Evolutionary conservation across 257 asterid genomes (phyloP).

Genomic region (Solanum pinnatisectum): DNA sequence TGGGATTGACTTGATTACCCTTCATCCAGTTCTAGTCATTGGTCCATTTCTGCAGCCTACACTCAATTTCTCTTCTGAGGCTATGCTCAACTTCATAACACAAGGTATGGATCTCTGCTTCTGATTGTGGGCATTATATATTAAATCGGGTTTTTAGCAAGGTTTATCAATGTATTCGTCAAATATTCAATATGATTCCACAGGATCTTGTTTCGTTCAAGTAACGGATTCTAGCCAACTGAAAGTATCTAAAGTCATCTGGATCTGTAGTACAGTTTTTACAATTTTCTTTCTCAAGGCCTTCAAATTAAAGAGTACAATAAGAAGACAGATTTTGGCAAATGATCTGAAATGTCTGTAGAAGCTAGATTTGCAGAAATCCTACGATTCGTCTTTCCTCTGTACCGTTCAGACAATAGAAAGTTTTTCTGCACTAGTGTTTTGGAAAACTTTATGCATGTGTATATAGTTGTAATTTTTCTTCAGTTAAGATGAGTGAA

Average conservation of each 20-base stretch:
- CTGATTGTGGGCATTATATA: not conserved
- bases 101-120: conserved; percentile 15
- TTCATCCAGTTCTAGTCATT: conserved; percentile 44
- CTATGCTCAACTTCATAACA: conserved; percentile 22
- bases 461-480: no score
- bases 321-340: not conserved
- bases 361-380: not conserved
- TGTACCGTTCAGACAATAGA: no score
- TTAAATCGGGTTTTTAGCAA: not conserved
- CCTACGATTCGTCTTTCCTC: not conserved
- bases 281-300: not conserved
- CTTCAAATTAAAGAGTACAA: not conserved
- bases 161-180: not conserved
- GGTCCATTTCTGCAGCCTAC: conserved; percentile 61
- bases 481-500: no score
- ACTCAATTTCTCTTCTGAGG: conserved; percentile 22
- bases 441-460: no score
- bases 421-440: no score
- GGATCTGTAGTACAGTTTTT: not conserved
- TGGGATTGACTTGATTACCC: conserved; percentile 33
- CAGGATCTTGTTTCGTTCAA: not conserved
- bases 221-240: not conserved
- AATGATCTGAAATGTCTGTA: not conserved
- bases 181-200: not conserved
- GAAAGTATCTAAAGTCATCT: not conserved